Evolutionary conservation across 768 basidiomycete genomes (phyloP), one percentile per base, ranked within the genome.

Genomic region (Hericium coralloides): DNA sequence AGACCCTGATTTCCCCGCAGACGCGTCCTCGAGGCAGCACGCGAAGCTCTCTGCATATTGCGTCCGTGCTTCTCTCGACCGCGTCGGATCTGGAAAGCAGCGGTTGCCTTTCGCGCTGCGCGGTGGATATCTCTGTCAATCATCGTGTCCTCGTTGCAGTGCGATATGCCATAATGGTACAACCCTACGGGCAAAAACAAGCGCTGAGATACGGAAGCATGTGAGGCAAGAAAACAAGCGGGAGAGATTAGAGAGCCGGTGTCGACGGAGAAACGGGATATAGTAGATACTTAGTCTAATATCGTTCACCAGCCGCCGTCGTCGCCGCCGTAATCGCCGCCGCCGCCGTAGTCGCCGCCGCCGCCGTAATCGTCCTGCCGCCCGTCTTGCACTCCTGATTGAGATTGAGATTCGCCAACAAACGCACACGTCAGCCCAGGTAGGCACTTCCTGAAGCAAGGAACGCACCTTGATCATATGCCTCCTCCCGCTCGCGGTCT

Each of bases 381-480:
- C 12, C 69, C 72, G 15, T 70, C 41, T 9, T 31, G 31, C 31
- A 31, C 31, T 6, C 31, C 31, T 31, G 31, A 31, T 31, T 31
- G 31, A 9, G 31, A 31, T 31, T 31, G 31, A 31, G 31, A 31
- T 31, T 31, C 31, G 31, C 31, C 31, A 31, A 31, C 31, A 31
- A 31, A 31, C 31, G 31, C 31, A 31, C 31, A 31, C 31, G 8
- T 31, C 31, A 31, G 8, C 31, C 31, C 31, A 31, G 31, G 7
- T 8, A 31, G 31, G 31, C 31, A 31, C 31, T 31, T 31, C 31
- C 31, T 31, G 6, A 31, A 37, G 20, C 58, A 56, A 37, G 38
- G 14, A 36, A 62, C 67, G 31, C 45, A 71, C 77, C 76, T 37
- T 73, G 60, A 0, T 77, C 63, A 49, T 65, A 78, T 0, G 67